A percentile compares a stretch with the other conserved stretches of the same genome.
phyloP scores from a whole-genome alignment of 371 early-diverging fungal species.

The Entomophthora muscae region DNA sequence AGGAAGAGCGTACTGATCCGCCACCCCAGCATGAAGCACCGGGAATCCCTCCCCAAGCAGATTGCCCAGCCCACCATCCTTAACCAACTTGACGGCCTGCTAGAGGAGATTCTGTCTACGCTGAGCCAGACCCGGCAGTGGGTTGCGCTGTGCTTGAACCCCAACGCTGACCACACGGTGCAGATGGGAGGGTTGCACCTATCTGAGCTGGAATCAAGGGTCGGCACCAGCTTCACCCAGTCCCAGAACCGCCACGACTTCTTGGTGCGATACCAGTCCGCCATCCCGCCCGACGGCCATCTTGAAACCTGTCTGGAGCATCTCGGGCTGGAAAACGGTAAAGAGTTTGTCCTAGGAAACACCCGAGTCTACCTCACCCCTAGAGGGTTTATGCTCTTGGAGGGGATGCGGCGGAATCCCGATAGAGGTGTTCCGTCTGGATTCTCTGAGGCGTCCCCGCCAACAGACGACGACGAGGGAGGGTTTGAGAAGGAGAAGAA shows the following conservation, averaged over 20 bases:
- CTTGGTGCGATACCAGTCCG: too few species aligned
- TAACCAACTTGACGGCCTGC: slow-evolving; percentile 39
- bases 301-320: neutral
- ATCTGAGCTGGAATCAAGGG: too few species aligned
- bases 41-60: neutral
- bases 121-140: slow-evolving; percentile 64
- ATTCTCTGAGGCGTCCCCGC: neutral
- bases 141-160: slow-evolving; percentile 63
- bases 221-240: too few species aligned
- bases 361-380: slow-evolving; percentile 6
- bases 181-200: too few species aligned
- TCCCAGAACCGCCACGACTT: too few species aligned
- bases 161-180: slow-evolving; percentile 54
- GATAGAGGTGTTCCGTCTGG: slow-evolving; percentile 19
- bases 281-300: too few species aligned
- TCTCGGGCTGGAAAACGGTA: neutral
- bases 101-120: slow-evolving; percentile 45
- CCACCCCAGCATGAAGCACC: slow-evolving; percentile 12
- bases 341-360: neutral
- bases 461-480: slow-evolving; percentile 10
- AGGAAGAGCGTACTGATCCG: slow-evolving; percentile 44
- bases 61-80: slow-evolving; percentile 13
- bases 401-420: slow-evolving; percentile 28
- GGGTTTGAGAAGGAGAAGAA: slow-evolving; percentile 15
- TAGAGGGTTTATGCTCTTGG: slow-evolving; percentile 20